Base-by-base conservation (phyloP, 2,329 filamentous ascomycete species). In the Alternaria viburni region DNA sequence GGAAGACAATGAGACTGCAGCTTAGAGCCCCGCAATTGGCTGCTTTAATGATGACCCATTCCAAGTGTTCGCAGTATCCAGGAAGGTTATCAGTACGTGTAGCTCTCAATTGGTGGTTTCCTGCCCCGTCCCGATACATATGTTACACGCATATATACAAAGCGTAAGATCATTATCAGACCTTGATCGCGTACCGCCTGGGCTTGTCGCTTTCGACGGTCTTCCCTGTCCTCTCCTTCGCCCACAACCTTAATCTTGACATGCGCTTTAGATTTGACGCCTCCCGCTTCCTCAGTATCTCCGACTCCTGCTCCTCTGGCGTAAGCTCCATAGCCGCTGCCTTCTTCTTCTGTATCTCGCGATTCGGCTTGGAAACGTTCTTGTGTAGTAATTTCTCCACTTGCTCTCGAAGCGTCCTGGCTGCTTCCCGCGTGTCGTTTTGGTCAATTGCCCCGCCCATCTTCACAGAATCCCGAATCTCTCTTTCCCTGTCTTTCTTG, bases 401-500 rank as follows among this genome's bases (percentile, higher is more conserved):
- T 56, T 77, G 70, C 52, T 73, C 67, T 51, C 70, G 68, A 64
- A 77, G 58, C 21, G 30, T 62, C 57, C 63, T 66, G 41, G 70
- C 68, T 11, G 57, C 62, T 21, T 67, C 26, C 19, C 70, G 72
- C 59, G 62, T 65, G 17, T 68, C 61, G 32, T 60, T 59, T 4
- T 32, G 43, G 41, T 63, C 57, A 25, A 46, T 11, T 1, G 55
- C 61, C 8, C 63, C 66, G n/a, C 69, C 66, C 6, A 15, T 32
- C 36, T 12, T 62, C 43, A 55, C 51, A 9, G 54, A 57, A 7
- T 68, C 32, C 9, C 64, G 57, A 4, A 65, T 67, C 46, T 84
- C 76, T 41, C 83, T 71, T 49, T 72, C 63, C 69, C 83, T 80
- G 58, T 83, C 80, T 63, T 87, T 80, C 61, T 86, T 80, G 26